These are phyloP conservation scores for Stephanodiscus triporus DNA, from an alignment of 108 stramenopile genomes.

Conservation along the genomic window DNA sequence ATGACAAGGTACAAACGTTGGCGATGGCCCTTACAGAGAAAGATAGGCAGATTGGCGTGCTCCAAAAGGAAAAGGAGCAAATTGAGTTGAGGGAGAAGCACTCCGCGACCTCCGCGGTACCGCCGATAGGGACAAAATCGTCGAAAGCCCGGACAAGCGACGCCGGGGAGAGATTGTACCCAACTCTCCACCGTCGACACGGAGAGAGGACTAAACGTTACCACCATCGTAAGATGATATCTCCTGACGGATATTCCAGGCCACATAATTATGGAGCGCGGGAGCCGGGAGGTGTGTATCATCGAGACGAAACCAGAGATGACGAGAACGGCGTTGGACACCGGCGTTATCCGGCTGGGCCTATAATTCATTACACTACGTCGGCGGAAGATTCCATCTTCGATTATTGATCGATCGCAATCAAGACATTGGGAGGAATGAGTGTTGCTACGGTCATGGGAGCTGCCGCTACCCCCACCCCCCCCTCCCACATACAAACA, in stretches of 20 bases:
- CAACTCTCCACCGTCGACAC: no score
- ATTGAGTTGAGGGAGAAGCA: no score
- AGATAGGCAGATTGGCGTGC: conserved; percentile 17
- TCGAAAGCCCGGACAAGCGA: no score
- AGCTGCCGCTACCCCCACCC: no score
- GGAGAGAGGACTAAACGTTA: not conserved
- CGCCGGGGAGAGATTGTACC: no score
- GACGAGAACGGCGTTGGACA: not conserved
- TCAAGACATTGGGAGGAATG: no score
- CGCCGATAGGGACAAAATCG: no score
- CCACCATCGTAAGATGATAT: not conserved
- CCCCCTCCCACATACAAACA: no score
- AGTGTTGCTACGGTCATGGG: no score
- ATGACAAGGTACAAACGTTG: conserved; percentile 32
- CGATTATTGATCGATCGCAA: not conserved
- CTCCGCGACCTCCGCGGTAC: no score
- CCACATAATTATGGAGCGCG: not conserved
- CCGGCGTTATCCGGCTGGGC: not conserved
- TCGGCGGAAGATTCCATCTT: not conserved
- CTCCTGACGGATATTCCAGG: not conserved
- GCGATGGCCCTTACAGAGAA: conserved; percentile 32
- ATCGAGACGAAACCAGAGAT: conserved; percentile 6
- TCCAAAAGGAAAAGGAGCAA: conserved; percentile 14
- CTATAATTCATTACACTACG: not conserved
- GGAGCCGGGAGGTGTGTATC: not conserved